These are phyloP conservation scores for Eimeria praecox DNA, from an alignment of 169 alveolate species.

Conservation along the genomic window DNA sequence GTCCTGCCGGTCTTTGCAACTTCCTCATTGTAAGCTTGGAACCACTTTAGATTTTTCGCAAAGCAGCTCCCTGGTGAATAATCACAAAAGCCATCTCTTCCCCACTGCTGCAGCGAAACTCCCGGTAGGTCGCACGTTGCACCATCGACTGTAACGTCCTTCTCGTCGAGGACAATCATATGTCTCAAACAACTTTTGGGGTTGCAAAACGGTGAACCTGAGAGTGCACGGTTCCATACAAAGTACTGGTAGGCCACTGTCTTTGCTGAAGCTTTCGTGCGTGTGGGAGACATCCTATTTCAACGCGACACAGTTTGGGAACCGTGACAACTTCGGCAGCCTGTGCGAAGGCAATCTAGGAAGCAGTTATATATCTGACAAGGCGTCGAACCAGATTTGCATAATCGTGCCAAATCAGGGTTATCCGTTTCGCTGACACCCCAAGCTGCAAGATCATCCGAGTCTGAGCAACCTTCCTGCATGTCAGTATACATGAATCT, in stretches of 20 bases:
- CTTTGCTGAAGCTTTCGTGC: background rate
- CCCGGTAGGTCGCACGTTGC: constrained; percentile 63
- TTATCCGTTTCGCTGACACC: constrained; percentile 52
- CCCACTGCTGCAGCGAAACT: constrained; percentile 72
- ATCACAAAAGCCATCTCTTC: constrained; percentile 72
- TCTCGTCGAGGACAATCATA: constrained; percentile 50
- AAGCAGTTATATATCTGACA: background rate
- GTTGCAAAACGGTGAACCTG: constrained; percentile 70
- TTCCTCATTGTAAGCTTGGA: constrained; percentile 47
- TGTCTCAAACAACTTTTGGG: constrained; percentile 71
- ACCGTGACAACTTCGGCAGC: background rate
- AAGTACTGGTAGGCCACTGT: background rate
- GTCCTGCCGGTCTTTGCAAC: constrained; percentile 41
- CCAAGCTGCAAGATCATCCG: constrained; percentile 60
- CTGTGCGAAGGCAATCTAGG: background rate
- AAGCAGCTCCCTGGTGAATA: constrained; percentile 42
- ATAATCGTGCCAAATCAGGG: constrained; percentile 63
- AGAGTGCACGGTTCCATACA: background rate
- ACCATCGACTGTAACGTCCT: constrained; percentile 53
- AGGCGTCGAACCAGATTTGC: constrained; percentile 54
- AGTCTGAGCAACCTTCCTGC: constrained; percentile 78
- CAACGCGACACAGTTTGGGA: background rate
- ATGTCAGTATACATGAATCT: background rate
- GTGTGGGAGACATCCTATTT: background rate
- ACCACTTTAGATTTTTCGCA: constrained; percentile 71